phyloP scores from a whole-genome alignment of 164 flowering plant genomes.

The Buxus sempervirens region DNA sequence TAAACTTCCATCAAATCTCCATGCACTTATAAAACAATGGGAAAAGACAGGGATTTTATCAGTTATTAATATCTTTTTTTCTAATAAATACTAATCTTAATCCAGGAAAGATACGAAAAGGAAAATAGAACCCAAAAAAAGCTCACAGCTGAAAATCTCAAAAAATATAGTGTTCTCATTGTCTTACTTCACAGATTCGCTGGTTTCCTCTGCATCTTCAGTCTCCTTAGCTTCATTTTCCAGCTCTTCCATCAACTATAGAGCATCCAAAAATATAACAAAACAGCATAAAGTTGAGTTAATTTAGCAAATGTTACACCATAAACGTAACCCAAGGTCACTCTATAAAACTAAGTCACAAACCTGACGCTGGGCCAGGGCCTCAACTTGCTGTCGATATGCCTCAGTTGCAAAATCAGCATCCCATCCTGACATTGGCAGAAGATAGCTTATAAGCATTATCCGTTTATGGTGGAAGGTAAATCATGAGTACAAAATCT shows the following conservation, averaged over 20 bases:
- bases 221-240: conserved; percentile 75
- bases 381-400: conserved; percentile 89
- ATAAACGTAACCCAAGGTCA: too few species aligned
- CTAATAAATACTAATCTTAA: background rate
- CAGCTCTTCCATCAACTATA: conserved; percentile 78
- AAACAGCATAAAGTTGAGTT: background rate
- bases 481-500: background rate
- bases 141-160: too few species aligned
- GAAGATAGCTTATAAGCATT: background rate
- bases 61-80: too few species aligned
- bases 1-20: background rate
- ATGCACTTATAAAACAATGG: background rate
- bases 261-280: background rate
- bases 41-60: too few species aligned
- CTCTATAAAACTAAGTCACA: too few species aligned
- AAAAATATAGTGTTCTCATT: background rate
- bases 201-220: conserved; percentile 51
- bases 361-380: conserved; percentile 91
- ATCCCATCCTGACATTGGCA: conserved; percentile 75
- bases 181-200: conserved; percentile 45
- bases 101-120: background rate
- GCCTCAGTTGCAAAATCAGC: conserved; percentile 98
- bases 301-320: background rate
- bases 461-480: background rate
- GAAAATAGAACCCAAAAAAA: too few species aligned